Evolutionary conservation across 2,329 filamentous ascomycete species (phyloP).

Genomic region (Fusarium sulawesiense): DNA sequence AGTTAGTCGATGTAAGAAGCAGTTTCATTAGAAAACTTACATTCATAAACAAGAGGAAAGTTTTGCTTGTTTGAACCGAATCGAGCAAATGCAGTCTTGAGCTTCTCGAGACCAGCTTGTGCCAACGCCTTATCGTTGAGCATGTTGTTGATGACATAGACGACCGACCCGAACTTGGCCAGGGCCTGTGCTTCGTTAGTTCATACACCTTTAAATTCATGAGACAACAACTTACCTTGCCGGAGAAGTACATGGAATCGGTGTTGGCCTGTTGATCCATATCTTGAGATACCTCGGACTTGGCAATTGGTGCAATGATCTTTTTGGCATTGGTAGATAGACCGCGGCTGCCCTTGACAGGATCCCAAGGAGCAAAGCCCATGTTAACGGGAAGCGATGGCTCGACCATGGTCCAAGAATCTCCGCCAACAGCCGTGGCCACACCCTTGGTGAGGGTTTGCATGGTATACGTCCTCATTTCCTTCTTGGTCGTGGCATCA

Average conservation of each 20-base stretch:
- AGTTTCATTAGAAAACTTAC: slow-evolving; percentile 52
- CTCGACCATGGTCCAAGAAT: slow-evolving; percentile 84
- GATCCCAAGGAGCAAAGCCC: slow-evolving; percentile 82
- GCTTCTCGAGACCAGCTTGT: slow-evolving; percentile 65
- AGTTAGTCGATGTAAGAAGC: slow-evolving; percentile 27
- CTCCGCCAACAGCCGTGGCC: slow-evolving; percentile 76
- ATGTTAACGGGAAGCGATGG: slow-evolving; percentile 76
- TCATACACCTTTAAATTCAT: background rate
- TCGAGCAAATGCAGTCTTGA: slow-evolving; percentile 74
- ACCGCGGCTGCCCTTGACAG: slow-evolving; percentile 60
- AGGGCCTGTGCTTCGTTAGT: slow-evolving; percentile 62
- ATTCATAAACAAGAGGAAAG: slow-evolving; percentile 73
- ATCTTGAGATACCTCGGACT: slow-evolving; percentile 80
- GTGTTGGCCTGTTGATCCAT: slow-evolving; percentile 78
- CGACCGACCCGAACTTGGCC: slow-evolving; percentile 78
- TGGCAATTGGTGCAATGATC: slow-evolving; percentile 70
- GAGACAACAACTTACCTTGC: slow-evolving; percentile 69
- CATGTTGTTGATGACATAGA: slow-evolving; percentile 74
- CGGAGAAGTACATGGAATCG: slow-evolving; percentile 92
- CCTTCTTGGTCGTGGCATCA: slow-evolving; percentile 64
- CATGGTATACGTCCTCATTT: slow-evolving; percentile 68
- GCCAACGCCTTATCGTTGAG: slow-evolving; percentile 68
- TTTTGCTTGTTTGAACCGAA: slow-evolving; percentile 77
- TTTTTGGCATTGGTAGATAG: slow-evolving; percentile 67
- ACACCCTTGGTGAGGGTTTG: slow-evolving; percentile 88